Conservation (phyloP, 495 filamentous ascomycete species). For the Cudoniella acicularis region DNA sequence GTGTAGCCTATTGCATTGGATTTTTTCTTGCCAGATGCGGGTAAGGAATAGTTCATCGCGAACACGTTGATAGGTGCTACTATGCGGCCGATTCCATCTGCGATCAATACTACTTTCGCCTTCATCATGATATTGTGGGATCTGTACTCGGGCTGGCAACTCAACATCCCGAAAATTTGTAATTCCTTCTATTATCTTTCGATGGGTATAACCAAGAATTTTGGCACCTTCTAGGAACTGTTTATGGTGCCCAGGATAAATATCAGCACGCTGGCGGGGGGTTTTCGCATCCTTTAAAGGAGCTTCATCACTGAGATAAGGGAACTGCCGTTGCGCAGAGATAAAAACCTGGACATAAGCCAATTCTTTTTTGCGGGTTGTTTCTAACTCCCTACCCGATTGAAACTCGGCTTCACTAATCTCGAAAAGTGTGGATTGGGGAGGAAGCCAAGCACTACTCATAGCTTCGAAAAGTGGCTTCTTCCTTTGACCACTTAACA, state of each 20-base stretch:
- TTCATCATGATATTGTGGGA: background rate
- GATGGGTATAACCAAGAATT: background rate
- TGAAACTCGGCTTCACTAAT: no score
- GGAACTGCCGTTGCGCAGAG: background rate
- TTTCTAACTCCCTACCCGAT: no score
- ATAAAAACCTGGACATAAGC: background rate
- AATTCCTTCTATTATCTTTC: background rate
- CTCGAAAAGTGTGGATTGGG: no score
- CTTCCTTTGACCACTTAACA: background rate
- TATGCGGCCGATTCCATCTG: background rate
- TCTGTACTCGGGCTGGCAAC: background rate
- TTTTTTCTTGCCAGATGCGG: background rate
- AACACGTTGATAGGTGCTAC: background rate
- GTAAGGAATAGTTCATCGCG: background rate
- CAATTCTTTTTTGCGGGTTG: no score
- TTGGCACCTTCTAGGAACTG: background rate
- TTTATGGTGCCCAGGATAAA: background rate
- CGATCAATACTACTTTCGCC: background rate
- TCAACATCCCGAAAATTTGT: background rate
- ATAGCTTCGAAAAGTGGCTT: background rate
- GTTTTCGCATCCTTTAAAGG: background rate
- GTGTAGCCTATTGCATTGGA: background rate
- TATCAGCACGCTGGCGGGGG: background rate
- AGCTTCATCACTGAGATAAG: background rate
- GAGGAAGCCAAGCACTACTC: background rate